A percentile compares a stretch with the other conserved stretches of the same genome.
Conservation (phyloP, 2,329 filamentous ascomycete genomes). For the Alternaria dauci region DNA sequence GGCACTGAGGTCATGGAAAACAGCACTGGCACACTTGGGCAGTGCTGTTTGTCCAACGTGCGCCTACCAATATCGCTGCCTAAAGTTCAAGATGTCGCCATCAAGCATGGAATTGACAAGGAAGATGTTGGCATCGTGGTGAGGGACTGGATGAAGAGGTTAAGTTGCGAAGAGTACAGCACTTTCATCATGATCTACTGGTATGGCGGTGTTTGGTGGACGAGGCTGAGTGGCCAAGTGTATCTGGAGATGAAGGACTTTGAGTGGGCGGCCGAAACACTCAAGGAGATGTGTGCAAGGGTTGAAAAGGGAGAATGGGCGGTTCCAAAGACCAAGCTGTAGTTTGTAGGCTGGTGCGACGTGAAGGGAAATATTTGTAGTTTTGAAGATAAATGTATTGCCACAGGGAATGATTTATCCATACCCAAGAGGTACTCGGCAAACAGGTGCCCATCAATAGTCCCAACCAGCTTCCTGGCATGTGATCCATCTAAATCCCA, state of each 20-base stretch:
- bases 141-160: slow-evolving; percentile 52
- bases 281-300: slow-evolving; percentile 66
- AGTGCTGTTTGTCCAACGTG: slow-evolving; percentile 77
- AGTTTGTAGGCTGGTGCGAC: background rate
- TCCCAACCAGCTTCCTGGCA: background rate
- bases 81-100: slow-evolving; percentile 35
- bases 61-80: slow-evolving; percentile 69
- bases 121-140: slow-evolving; percentile 40
- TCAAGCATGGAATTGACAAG: slow-evolving; percentile 26
- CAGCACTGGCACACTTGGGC: slow-evolving; percentile 64
- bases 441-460: background rate
- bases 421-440: background rate
- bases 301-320: slow-evolving; percentile 57
- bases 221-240: slow-evolving; percentile 79
- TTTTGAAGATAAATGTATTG: background rate
- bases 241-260: slow-evolving; percentile 86
- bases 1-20: slow-evolving; percentile 79
- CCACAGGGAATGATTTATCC: background rate
- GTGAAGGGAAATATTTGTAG: background rate
- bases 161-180: slow-evolving; percentile 65
- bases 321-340: slow-evolving; percentile 18
- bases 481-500: background rate
- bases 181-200: slow-evolving; percentile 75
- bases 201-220: slow-evolving; percentile 72
- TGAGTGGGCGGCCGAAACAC: slow-evolving; percentile 68